Base-by-base conservation (phyloP, 2,329 filamentous ascomycete species). In the Pestalotiopsis sp. region DNA sequence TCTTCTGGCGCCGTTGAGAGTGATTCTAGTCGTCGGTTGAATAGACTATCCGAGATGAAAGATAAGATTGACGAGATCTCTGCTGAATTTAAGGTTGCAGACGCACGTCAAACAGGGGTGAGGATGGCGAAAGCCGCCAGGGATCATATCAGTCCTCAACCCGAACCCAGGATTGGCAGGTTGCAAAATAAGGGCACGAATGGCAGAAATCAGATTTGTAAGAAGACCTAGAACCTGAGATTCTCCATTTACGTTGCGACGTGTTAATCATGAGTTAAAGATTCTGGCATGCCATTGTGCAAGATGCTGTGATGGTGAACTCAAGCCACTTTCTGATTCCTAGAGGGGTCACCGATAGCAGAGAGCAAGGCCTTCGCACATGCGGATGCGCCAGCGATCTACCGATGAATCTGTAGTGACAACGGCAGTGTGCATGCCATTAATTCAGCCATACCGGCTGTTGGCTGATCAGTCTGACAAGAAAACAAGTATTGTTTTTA, bases 161-260 rank as follows among this genome's bases (percentile, higher is more conserved):
- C 61, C 61, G 61, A 64, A 49, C 61, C 39, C 61, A 36, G 39
- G 38, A 64, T 64, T 64, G 38, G 61, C 38, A 64, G 39, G 59
- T 62, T 62, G 27, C 2, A 36, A 36, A 36, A 36, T 39, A n/a
- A 62, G 4, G 36, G 36, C 57, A 17, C 14, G 57, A 9, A 14
- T 23, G 20, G 14, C 27, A 25, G 7, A 9, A n/a, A 36, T 25
- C 39, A 11, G 25, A 23, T n/a, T 11, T 62, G 36, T n/a, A 36
- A 49, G 39, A 23, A 52, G 14, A 20, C 23, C 36, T 25, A 25
- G 13, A 64, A 5, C 11, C 39, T 23, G 39, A 20, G 11, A 17
- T 17, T 36, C 61, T 20, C 61, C 61, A 64, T 64, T 14, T n/a
- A 12, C 38, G 11, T 13, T 64, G 61, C 39, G 27, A 64, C 61